These are phyloP conservation scores for Kuraishia molischiana DNA, from an alignment of 805 yeast genomes.

Conservation along the genomic window DNA sequence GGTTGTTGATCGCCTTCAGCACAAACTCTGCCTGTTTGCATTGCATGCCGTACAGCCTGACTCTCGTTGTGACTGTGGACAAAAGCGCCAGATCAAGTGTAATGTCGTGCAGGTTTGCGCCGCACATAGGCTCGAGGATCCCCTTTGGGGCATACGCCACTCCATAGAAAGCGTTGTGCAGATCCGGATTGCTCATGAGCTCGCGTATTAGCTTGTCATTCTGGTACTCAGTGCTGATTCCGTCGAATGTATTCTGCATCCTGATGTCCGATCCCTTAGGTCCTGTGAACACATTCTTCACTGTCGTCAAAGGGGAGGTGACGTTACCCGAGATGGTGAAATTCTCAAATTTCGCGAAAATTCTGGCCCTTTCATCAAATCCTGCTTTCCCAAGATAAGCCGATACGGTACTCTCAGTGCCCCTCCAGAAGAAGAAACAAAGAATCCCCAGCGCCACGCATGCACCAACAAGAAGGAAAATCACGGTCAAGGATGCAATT, in stretches of 20 bases:
- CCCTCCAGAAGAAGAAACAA: background rate
- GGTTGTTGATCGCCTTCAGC: slow-evolving; percentile 39
- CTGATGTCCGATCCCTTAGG: background rate
- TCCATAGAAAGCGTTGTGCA: slow-evolving; percentile 39
- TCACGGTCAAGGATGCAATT: background rate
- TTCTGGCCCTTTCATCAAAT: background rate
- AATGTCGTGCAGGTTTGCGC: slow-evolving; percentile 35
- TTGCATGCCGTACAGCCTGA: slow-evolving; percentile 52
- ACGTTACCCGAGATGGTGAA: background rate
- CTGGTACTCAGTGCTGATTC: slow-evolving; percentile 22
- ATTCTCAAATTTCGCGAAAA: background rate
- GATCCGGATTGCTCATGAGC: slow-evolving; percentile 24
- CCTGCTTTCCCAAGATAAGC: background rate
- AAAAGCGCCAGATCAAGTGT: slow-evolving; percentile 45
- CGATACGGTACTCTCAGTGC: background rate
- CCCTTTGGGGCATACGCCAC: slow-evolving; percentile 50
- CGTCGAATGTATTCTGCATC: slow-evolving; percentile 14
- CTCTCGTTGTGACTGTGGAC: slow-evolving; percentile 47
- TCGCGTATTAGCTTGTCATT: slow-evolving; percentile 23
- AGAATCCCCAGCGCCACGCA: background rate
- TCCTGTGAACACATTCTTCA: background rate
- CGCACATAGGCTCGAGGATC: slow-evolving; percentile 44
- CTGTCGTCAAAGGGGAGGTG: background rate
- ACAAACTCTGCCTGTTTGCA: slow-evolving; percentile 46
- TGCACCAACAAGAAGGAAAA: background rate